phyloP scores from a whole-genome alignment of 495 filamentous ascomycete genomes.

The Penicillium riverlandense region DNA sequence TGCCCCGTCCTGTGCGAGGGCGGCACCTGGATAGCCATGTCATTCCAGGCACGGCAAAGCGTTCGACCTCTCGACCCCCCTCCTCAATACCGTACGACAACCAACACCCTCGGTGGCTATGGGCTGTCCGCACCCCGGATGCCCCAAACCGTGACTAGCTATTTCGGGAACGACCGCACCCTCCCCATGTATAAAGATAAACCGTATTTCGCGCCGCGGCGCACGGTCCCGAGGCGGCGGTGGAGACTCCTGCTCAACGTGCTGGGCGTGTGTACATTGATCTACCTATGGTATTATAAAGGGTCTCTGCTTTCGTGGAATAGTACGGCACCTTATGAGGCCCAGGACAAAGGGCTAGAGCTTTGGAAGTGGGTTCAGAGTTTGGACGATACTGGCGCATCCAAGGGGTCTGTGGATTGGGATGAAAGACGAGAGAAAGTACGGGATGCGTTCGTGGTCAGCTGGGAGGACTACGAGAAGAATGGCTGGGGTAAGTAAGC shows the following conservation, averaged over 20 bases:
- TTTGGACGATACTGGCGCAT: slow-evolving; percentile 18
- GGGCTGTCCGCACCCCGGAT: slow-evolving; percentile 19
- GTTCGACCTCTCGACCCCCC: slow-evolving; percentile 1
- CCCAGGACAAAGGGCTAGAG: slow-evolving; percentile 21
- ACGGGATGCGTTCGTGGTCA: slow-evolving; percentile 80
- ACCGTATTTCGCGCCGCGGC: slow-evolving; percentile 56
- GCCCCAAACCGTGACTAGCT: slow-evolving; percentile 36
- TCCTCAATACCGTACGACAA: slow-evolving; percentile 29
- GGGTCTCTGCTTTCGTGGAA: slow-evolving; percentile 6
- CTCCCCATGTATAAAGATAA: slow-evolving; percentile 99
- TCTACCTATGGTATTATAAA: slow-evolving; percentile 41
- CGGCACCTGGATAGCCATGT: slow-evolving; percentile 7
- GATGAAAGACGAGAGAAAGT: slow-evolving; percentile 69
- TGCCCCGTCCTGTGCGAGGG: neutral
- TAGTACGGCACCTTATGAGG: slow-evolving; percentile 2
- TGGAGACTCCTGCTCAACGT: slow-evolving; percentile 19
- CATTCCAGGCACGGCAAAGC: slow-evolving; percentile 9
- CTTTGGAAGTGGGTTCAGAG: slow-evolving; percentile 37
- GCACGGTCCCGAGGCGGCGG: slow-evolving; percentile 29
- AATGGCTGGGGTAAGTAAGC: slow-evolving; percentile 81
- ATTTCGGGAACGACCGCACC: slow-evolving; percentile 50
- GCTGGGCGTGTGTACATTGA: slow-evolving; percentile 28
- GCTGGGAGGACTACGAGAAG: slow-evolving; percentile 87
- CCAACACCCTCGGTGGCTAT: slow-evolving; percentile 36
- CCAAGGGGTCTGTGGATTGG: slow-evolving; percentile 50